Conservation (phyloP, 306 rosid genomes). For the Cucurbita maxima region DNA sequence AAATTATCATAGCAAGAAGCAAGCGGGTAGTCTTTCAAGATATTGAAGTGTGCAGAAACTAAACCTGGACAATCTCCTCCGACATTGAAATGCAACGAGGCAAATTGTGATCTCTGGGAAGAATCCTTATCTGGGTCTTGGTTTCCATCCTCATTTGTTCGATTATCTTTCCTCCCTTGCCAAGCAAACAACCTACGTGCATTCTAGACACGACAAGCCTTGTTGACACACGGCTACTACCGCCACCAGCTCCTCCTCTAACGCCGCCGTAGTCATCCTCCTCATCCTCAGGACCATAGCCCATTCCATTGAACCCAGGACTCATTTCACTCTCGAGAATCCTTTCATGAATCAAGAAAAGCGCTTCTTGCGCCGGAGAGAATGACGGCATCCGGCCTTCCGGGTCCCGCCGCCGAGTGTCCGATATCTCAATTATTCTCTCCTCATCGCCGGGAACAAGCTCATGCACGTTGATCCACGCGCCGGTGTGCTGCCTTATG, state of each 20-base stretch:
- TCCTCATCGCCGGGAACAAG: constrained; percentile 77
- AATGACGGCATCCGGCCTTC: constrained; percentile 86
- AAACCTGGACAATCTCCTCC: constrained; percentile 99
- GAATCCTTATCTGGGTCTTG: constrained; percentile 90
- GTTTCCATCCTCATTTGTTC: constrained; percentile 99
- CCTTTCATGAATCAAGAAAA: constrained; percentile 72
- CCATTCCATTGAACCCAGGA: constrained; percentile 28
- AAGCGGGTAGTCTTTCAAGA: neutral
- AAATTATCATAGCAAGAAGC: neutral
- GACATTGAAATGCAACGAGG: constrained; percentile 94
- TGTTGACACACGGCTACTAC: constrained; percentile 44
- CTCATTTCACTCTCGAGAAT: constrained; percentile 60
- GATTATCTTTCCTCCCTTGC: constrained; percentile 96
- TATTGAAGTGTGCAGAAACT: constrained; percentile 10
- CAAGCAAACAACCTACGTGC: constrained; percentile 95
- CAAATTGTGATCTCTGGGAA: constrained; percentile 83
- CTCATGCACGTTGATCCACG: constrained; percentile 99
- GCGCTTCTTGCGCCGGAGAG: constrained; percentile 96
- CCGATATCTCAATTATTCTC: constrained; percentile 84
- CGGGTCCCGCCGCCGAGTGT: constrained; percentile 92
- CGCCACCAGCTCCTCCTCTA: constrained; percentile 20
- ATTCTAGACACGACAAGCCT: constrained; percentile 87
- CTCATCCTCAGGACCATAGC: constrained; percentile 36
- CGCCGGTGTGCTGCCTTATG: constrained; percentile 93
- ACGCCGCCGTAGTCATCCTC: constrained; percentile 38